phyloP scores from a whole-genome alignment of 2,329 filamentous ascomycete species.

The Myriangium duriaei region DNA sequence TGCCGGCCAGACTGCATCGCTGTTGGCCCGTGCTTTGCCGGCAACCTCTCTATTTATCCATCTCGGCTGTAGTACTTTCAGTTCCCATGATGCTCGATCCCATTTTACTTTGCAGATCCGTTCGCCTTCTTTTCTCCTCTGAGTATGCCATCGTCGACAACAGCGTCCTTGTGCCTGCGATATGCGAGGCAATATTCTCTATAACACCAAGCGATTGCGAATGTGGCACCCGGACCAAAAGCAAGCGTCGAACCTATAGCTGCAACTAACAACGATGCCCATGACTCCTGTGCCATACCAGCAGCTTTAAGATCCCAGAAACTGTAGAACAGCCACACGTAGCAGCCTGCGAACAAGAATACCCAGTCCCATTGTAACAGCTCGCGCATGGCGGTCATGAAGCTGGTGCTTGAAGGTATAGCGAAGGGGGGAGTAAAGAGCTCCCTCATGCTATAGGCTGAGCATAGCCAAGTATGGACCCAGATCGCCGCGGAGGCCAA shows the following conservation, averaged over 20 bases:
- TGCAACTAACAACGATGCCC: slow-evolving; percentile 15
- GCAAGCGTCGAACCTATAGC: slow-evolving; percentile 14
- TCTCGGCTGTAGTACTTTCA: no score
- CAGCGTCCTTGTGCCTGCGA: slow-evolving; percentile 16
- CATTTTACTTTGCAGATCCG: no score
- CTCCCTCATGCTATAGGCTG: not conserved
- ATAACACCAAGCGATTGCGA: slow-evolving; percentile 22
- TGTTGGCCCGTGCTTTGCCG: no score
- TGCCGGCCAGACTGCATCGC: no score
- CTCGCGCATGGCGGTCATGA: not conserved
- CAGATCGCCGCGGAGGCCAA: slow-evolving; percentile 9
- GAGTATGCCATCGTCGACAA: no score
- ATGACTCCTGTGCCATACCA: slow-evolving; percentile 18
- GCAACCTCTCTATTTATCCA: no score
- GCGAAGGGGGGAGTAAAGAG: slow-evolving; percentile 9
- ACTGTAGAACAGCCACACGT: slow-evolving; percentile 23
- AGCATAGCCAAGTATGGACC: slow-evolving; percentile 3
- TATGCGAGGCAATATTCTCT: slow-evolving; percentile 24
- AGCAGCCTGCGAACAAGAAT: slow-evolving; percentile 8
- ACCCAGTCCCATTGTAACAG: slow-evolving; percentile 9
- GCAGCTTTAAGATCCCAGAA: slow-evolving; percentile 24
- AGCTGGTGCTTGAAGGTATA: no score
- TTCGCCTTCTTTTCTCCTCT: no score
- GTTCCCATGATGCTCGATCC: no score
- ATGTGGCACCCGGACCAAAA: slow-evolving; percentile 21